Evolutionary conservation across 129 eudicot species (phyloP).

Genomic region (Solidago caesia): DNA sequence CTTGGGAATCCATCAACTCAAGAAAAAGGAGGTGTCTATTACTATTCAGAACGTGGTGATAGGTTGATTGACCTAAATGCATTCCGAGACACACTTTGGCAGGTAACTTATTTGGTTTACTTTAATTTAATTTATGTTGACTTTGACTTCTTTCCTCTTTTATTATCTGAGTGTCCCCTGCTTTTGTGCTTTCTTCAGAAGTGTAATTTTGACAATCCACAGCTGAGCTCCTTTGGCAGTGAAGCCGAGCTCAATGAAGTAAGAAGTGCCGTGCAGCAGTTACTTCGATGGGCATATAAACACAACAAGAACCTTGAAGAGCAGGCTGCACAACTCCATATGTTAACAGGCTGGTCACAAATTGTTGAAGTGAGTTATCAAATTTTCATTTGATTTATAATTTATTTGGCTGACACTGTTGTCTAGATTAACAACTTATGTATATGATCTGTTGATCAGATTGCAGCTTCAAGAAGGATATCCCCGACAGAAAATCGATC

Average conservation of each 20-base stretch:
- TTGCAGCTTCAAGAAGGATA: slow-evolving; percentile 76
- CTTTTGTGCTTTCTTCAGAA: slow-evolving; percentile 37
- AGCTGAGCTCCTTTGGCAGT: slow-evolving; percentile 59
- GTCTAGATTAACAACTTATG: neutral
- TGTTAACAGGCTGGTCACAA: slow-evolving; percentile 96
- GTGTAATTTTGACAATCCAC: slow-evolving; percentile 57
- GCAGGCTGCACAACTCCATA: slow-evolving; percentile 97
- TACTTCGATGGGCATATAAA: slow-evolving; percentile 93
- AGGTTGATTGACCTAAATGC: slow-evolving; percentile 78
- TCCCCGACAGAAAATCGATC: slow-evolving; percentile 72
- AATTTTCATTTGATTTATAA: neutral
- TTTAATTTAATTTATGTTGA: neutral
- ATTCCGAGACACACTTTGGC: slow-evolving; percentile 87
- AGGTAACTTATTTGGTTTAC: slow-evolving; percentile 42
- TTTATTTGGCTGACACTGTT: slow-evolving; percentile 1
- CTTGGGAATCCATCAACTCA: slow-evolving; percentile 61
- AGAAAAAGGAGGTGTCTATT: slow-evolving; percentile 79
- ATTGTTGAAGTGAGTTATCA: slow-evolving; percentile 71
- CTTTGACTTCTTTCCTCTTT: neutral
- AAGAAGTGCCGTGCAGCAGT: slow-evolving; percentile 69
- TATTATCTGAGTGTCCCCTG: neutral
- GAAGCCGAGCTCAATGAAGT: slow-evolving; percentile 73
- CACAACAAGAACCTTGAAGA: slow-evolving; percentile 98
- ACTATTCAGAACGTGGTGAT: slow-evolving; percentile 92
- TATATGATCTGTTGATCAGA: slow-evolving; percentile 34